These are phyloP conservation scores for Penicillium sp. DNA, from an alignment of 2,329 filamentous ascomycete genomes.

Conservation along the genomic window DNA sequence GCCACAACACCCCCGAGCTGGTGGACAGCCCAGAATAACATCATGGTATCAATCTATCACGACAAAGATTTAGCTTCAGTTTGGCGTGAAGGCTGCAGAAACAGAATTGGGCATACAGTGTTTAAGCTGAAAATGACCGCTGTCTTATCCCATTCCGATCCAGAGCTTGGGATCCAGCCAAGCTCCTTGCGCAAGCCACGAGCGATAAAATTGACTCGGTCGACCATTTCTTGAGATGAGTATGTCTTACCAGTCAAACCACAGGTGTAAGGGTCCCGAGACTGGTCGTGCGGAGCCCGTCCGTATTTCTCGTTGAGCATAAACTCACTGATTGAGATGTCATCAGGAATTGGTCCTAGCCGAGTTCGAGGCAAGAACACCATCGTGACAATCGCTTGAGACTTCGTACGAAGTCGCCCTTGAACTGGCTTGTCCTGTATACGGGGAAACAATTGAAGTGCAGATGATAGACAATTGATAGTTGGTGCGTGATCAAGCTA, in stretches of 20 bases:
- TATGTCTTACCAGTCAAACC: slow-evolving; percentile 72
- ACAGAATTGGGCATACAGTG: slow-evolving; percentile 56
- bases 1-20: slow-evolving; percentile 70
- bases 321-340: slow-evolving; percentile 73
- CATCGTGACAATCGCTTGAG: slow-evolving; percentile 33
- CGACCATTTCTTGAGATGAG: slow-evolving; percentile 62
- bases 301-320: slow-evolving; percentile 73
- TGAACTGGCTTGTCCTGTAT: not conserved
- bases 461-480: too few species aligned
- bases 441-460: too few species aligned
- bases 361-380: slow-evolving; percentile 46
- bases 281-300: slow-evolving; percentile 62
- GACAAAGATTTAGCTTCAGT: not conserved
- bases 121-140: slow-evolving; percentile 75
- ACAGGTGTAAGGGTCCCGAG: slow-evolving; percentile 73
- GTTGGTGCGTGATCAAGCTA: too few species aligned
- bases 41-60: slow-evolving; percentile 69
- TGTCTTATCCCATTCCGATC: slow-evolving; percentile 80
- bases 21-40: slow-evolving; percentile 72
- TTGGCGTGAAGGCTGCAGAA: not conserved
- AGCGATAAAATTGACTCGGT: slow-evolving; percentile 67
- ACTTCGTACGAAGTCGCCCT: not conserved
- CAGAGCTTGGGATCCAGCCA: slow-evolving; percentile 68
- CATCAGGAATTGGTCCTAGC: slow-evolving; percentile 66
- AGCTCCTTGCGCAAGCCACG: slow-evolving; percentile 70